Conservation (phyloP, 306 rosid species). For the Potentilla sterilis region DNA sequence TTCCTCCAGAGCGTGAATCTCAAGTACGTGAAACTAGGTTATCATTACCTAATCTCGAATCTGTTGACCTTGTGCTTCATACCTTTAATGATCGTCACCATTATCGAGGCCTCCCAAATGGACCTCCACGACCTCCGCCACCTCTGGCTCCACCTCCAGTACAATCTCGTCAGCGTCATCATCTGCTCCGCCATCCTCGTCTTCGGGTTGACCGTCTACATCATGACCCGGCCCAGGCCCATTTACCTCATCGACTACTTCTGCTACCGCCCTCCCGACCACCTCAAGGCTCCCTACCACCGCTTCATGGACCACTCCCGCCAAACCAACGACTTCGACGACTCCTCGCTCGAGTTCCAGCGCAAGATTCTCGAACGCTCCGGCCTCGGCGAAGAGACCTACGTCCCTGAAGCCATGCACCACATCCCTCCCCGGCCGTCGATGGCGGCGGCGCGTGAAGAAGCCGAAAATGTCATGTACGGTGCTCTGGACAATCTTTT, state of each 20-base stretch:
- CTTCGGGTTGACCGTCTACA: conserved; percentile 60
- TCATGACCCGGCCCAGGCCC: conserved; percentile 54
- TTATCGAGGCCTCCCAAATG: conserved; percentile 59
- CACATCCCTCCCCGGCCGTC: conserved; percentile 54
- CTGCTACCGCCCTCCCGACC: conserved; percentile 59
- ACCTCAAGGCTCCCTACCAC: conserved; percentile 50
- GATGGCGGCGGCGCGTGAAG: conserved; percentile 64
- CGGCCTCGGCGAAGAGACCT: conserved; percentile 70
- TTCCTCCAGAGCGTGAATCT: conserved; percentile 77
- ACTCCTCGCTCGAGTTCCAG: conserved; percentile 67
- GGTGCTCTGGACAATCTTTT: conserved; percentile 66
- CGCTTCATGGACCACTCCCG: conserved; percentile 60
- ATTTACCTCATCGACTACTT: conserved; percentile 56
- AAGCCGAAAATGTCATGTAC: conserved; percentile 65
- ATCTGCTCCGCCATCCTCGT: conserved; percentile 52
- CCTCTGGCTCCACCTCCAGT: conserved; percentile 71
- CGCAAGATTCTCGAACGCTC: conserved; percentile 65
- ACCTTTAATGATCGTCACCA: conserved; percentile 53
- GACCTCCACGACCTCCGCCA: conserved; percentile 48
- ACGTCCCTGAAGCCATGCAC: conserved; percentile 69
- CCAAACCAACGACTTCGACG: conserved; percentile 61
- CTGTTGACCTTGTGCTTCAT: conserved; percentile 50
- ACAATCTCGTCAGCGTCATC: conserved; percentile 54
- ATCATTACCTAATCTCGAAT: conserved; percentile 70
- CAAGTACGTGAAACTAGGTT: conserved; percentile 73